phyloP scores from a whole-genome alignment of 2,329 filamentous ascomycete genomes.

The Arthroderma sp. region DNA sequence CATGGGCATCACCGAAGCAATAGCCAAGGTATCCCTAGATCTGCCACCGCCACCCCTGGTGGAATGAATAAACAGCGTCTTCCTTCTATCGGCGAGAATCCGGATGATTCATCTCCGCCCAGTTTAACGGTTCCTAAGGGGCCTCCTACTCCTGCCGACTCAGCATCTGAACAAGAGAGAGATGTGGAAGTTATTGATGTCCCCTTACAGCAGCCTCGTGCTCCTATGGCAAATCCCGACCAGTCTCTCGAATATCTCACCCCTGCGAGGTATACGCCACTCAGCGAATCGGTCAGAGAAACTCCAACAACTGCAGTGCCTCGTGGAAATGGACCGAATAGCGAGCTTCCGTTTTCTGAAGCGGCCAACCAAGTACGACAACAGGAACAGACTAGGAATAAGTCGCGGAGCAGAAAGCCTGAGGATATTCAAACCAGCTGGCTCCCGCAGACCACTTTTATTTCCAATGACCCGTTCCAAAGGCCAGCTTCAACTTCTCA shows the following conservation, averaged over 20 bases:
- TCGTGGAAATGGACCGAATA: constrained; percentile 51
- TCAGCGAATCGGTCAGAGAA: constrained; percentile 24
- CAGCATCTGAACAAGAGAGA: constrained; percentile 36
- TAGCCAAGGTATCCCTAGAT: constrained; percentile 53
- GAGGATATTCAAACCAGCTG: constrained; percentile 56
- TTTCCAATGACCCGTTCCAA: constrained; percentile 1
- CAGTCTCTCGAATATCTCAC: constrained; percentile 28
- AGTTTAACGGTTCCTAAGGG: constrained; percentile 28
- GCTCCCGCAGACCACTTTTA: constrained; percentile 21
- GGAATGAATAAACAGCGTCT: constrained; percentile 53
- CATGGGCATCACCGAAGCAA: constrained; percentile 45
- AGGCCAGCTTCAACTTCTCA: neutral
- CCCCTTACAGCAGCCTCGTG: constrained; percentile 16
- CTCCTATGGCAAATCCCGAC: constrained; percentile 15
- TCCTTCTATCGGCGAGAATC: constrained; percentile 63
- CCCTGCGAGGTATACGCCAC: constrained; percentile 34
- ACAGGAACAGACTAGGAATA: constrained; percentile 39
- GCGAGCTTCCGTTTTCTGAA: constrained; percentile 1
- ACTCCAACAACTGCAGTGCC: constrained; percentile 53
- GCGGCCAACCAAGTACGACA: constrained; percentile 33
- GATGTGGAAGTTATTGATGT: constrained; percentile 15
- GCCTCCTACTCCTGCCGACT: constrained; percentile 32
- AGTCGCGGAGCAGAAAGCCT: constrained; percentile 67
- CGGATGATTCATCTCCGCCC: constrained; percentile 37
- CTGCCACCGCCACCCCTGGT: constrained; percentile 49